Conservation (phyloP, 2,329 filamentous ascomycete genomes). For the Ramichloridium luteum region DNA sequence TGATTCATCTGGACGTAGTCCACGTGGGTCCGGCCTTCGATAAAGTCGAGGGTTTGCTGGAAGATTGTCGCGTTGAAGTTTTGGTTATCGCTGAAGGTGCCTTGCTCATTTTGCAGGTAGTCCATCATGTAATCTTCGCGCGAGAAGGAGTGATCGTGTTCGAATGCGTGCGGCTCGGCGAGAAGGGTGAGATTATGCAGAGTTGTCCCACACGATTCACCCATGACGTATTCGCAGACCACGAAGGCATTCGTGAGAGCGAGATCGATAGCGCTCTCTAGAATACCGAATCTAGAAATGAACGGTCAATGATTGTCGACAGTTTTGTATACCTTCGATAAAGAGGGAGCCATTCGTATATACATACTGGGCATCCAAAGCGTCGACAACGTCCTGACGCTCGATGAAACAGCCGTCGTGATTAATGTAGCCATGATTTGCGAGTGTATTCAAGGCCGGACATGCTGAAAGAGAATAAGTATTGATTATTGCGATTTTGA, state of each 20-base stretch:
- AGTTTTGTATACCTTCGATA: too few species aligned
- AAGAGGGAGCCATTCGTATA: too few species aligned
- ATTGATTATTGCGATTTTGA: too few species aligned
- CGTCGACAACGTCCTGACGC: too few species aligned
- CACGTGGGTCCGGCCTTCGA: constrained; percentile 4
- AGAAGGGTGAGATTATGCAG: neutral
- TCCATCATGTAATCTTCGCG: constrained; percentile 28
- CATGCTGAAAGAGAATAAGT: too few species aligned
- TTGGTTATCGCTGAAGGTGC: constrained; percentile 6
- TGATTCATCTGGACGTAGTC: constrained; percentile 5
- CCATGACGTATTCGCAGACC: constrained; percentile 3
- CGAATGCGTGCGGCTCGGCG: constrained; percentile 37
- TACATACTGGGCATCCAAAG: too few species aligned
- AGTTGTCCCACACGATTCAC: neutral
- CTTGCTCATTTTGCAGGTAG: constrained; percentile 3
- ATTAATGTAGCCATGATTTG: too few species aligned
- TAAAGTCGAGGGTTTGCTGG: constrained; percentile 5
- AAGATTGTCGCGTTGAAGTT: constrained; percentile 8
- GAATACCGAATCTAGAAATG: too few species aligned
- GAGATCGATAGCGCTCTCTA: neutral
- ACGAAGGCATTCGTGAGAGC: constrained; percentile 1
- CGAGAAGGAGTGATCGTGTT: constrained; percentile 43
- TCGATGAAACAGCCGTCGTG: too few species aligned
- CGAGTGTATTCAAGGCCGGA: too few species aligned
- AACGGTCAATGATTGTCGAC: too few species aligned